phyloP scores from a whole-genome alignment of 202 grass and related monocot genomes.

The Bolboschoenoplectus hybrid region DNA sequence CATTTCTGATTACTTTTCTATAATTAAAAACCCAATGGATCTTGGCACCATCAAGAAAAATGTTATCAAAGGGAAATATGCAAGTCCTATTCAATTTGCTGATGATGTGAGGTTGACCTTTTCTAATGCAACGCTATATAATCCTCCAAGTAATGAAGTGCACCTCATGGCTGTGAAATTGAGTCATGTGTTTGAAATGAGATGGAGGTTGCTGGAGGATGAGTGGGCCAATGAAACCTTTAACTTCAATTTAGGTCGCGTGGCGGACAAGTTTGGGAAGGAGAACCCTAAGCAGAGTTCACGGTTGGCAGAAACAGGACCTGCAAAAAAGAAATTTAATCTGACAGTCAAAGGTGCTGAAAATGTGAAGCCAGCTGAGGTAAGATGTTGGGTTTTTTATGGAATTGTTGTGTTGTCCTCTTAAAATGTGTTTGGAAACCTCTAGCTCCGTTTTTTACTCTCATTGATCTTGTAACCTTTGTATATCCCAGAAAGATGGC shows the following conservation, averaged over 20 bases:
- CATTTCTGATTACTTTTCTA: conserved; percentile 83
- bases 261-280: conserved; percentile 36
- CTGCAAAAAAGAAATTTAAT: conserved; percentile 34
- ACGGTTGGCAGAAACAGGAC: background rate
- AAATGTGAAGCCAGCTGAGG: conserved; percentile 55
- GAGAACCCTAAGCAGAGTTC: conserved; percentile 24
- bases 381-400: conserved; percentile 40
- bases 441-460: background rate
- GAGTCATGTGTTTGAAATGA: conserved; percentile 58
- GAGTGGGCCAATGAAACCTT: conserved; percentile 50
- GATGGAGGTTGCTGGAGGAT: conserved; percentile 65
- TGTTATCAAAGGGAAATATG: conserved; percentile 56
- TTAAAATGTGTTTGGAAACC: background rate
- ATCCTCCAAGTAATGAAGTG: conserved; percentile 78
- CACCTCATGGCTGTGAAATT: conserved; percentile 72
- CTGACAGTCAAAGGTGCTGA: conserved; percentile 28
- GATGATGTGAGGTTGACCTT: conserved; percentile 81
- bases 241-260: background rate
- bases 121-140: conserved; percentile 91
- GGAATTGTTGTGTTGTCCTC: background rate
- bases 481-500: background rate
- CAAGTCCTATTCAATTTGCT: conserved; percentile 53
- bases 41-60: conserved; percentile 77
- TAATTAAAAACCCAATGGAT: conserved; percentile 88
- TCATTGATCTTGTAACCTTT: background rate